These are phyloP conservation scores for Pichia membranifaciens DNA, from an alignment of 805 yeast species.

Conservation along the genomic window DNA sequence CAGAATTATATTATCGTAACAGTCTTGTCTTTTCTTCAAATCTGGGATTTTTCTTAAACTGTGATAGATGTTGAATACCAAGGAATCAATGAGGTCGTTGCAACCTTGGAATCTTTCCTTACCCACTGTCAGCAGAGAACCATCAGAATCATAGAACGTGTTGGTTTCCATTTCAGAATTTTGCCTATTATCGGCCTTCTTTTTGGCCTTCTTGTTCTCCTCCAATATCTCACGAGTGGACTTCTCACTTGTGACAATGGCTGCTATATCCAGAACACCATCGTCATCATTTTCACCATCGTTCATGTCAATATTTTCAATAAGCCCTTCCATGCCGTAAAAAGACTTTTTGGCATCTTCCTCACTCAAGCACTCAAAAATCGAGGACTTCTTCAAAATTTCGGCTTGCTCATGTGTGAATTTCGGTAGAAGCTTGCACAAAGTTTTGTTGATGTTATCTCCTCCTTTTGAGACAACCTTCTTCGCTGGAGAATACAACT, in stretches of 20 bases:
- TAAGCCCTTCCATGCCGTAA: conserved; percentile 49
- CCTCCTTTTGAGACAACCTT: conserved; percentile 51
- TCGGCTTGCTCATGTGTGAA: conserved; percentile 58
- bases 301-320: conserved; percentile 16
- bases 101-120: conserved; percentile 85
- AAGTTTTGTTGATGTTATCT: conserved; percentile 46
- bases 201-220: conserved; percentile 16
- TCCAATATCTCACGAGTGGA: conserved; percentile 44
- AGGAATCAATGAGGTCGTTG: conserved; percentile 46
- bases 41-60: conserved; percentile 53
- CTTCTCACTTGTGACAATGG: conserved; percentile 73
- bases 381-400: conserved; percentile 62
- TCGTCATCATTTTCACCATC: conserved; percentile 39
- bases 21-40: conserved; percentile 65
- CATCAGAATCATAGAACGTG: conserved; percentile 54
- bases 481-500: conserved; percentile 49
- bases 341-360: conserved; percentile 58
- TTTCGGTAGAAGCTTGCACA: conserved; percentile 52
- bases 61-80: conserved; percentile 50
- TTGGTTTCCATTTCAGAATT: conserved; percentile 75
- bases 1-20: conserved; percentile 77
- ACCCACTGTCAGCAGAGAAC: conserved; percentile 64
- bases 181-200: conserved; percentile 23
- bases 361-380: conserved; percentile 73
- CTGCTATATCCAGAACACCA: conserved; percentile 82